Evolutionary conservation across 2,329 filamentous ascomycete genomes (phyloP).

Genomic region (Alternaria panax): DNA sequence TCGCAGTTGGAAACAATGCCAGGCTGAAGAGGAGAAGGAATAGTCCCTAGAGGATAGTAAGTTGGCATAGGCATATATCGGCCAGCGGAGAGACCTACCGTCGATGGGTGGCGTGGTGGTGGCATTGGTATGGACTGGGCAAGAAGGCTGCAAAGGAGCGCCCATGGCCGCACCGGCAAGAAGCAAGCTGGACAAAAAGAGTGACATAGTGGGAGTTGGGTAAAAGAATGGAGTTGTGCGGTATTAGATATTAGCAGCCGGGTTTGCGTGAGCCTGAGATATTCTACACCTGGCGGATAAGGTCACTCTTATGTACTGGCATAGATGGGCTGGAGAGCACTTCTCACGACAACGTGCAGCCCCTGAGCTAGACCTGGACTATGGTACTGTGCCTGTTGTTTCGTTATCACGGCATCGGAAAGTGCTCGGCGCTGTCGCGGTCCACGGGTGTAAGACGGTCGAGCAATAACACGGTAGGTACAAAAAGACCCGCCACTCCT

Average conservation of each 20-base stretch:
- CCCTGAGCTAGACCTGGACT: neutral
- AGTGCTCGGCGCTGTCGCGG: neutral
- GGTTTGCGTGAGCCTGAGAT: neutral
- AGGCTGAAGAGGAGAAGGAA: constrained; percentile 1
- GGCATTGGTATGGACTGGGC: neutral
- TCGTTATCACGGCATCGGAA: neutral
- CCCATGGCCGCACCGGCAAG: neutral
- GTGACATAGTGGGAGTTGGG: neutral
- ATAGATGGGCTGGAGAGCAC: neutral
- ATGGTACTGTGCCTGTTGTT: neutral
- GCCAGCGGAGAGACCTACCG: neutral
- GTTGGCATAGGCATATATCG: neutral
- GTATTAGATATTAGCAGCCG: neutral
- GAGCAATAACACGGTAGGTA: neutral
- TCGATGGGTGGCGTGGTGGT: neutral
- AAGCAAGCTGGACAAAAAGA: neutral
- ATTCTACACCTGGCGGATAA: neutral
- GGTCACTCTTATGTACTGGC: neutral
- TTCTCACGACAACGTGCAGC: neutral
- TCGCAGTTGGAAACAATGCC: constrained; percentile 16
- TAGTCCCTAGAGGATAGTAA: neutral
- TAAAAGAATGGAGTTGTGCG: neutral
- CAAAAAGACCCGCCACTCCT: neutral
- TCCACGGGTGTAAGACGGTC: neutral
- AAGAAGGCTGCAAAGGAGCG: neutral